Evolutionary conservation across 352 stramenopile species (phyloP), one percentile per base, ranked within the genome.

Genomic region (Plasmopara viticola): DNA sequence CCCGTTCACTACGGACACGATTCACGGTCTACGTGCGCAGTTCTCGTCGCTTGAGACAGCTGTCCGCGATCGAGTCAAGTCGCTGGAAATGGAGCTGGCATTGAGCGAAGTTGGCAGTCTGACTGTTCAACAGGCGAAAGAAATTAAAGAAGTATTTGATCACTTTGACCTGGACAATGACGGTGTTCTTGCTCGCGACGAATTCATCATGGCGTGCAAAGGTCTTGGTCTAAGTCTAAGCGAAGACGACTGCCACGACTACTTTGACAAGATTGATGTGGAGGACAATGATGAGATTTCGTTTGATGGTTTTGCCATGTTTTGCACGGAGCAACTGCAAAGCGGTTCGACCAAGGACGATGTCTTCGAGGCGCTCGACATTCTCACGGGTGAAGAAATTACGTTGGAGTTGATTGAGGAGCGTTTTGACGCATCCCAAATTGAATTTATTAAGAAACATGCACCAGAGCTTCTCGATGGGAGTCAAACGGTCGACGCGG

Each of bases 171-270:
- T 90, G 37, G 84, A 96, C 52, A 78, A 94, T 37, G 84, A 94
- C 48, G 79, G 84, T 48, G 80, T 89, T 28, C 64, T 96, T 10
- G 82, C 80, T 25, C 83, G 87, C 20, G 82, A 92, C 18, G 87
- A 96, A 60, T 94, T 96, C 40, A 94, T 91, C 64, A 94, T 94
- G 78, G 87, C 84, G 12, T 94, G 85, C 70, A 93, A 93, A 61
- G 87, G 76, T 39, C 77, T 95, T 18, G 87, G 87, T 30, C 62
- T 95, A 48, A 84, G 72, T 53, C 62, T 96, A 42, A 91, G 80
- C 44, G 84, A 96, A 40, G 79, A 94, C 48, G 86, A 95, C 30
- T 91, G 84, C 61, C 84, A 95, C 63, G 74, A 90, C 56, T 74
- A 86, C 62, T 95, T 95, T 42, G 84, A 93, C 64, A 89, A 90